Percentiles rank a stretch among this genome's conserved stretches.
Conservation (phyloP, 805 yeast genomes). For the Yarrowia divulgata region DNA sequence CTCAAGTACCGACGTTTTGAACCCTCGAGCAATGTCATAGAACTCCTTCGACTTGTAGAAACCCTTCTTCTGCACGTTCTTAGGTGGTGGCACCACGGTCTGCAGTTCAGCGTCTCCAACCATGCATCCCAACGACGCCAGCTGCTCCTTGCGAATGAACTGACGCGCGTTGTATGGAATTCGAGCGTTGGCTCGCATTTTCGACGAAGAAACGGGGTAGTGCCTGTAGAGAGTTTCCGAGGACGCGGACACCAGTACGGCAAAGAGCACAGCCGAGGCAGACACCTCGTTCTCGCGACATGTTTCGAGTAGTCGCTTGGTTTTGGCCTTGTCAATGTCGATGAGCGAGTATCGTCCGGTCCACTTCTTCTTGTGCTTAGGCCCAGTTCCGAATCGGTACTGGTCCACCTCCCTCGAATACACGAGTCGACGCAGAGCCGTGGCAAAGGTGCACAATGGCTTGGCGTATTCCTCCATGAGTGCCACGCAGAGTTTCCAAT, state of each 20-base stretch:
- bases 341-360: conserved; percentile 22
- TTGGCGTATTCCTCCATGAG: conserved; percentile 34
- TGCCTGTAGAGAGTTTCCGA: conserved; percentile 28
- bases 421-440: conserved; percentile 22
- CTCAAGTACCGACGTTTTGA: conserved; percentile 11
- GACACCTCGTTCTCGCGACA: conserved; percentile 17
- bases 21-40: conserved; percentile 20
- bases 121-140: conserved; percentile 22
- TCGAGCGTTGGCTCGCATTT: conserved; percentile 56
- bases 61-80: conserved; percentile 31
- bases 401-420: conserved; percentile 24
- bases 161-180: conserved; percentile 89
- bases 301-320: conserved; percentile 12
- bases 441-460: conserved; percentile 30
- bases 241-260: conserved; percentile 21
- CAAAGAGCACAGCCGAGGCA: conserved; percentile 25
- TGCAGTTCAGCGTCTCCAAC: conserved; percentile 26
- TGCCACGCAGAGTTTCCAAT: conserved; percentile 31
- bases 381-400: conserved; percentile 14
- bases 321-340: conserved; percentile 22
- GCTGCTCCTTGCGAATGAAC: conserved; percentile 68
- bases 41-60: conserved; percentile 16
- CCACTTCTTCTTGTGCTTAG: conserved; percentile 24
- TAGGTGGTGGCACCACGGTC: conserved; percentile 26
- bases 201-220: conserved; percentile 27